Base-by-base conservation (phyloP, 1,139 yeast species). In the Taiozyma sp. region DNA sequence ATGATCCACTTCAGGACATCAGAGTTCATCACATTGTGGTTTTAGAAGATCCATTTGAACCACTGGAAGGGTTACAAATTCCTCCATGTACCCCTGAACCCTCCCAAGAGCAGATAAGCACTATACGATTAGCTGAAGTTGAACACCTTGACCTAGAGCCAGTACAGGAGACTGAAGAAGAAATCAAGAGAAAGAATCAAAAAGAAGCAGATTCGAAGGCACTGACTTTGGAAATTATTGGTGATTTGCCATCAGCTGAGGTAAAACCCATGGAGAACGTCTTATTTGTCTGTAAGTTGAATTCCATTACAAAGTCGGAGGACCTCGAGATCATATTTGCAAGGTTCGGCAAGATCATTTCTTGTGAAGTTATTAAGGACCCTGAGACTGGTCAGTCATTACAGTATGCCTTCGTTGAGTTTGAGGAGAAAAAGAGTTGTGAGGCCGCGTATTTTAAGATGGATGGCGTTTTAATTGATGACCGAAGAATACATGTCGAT, bases 371-470 rank as follows among this genome's bases (percentile, higher is more conserved):
- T 12, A 69, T 80, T 10, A 65, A 70, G 36, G 84, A 82, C 52
- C 66, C 65, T 34, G 69, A 64, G 4, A 73, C 81, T 0, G 78
- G 79, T 1, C 76, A 74, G 32, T 78, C 84, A 2, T 60, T 81
- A 44, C 75, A 80, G 53, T 84, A 83, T 57, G 91, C 84, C 2
- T 84, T 84, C 55, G 78, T 84, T 28, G 87, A 84, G 59, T 83
- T 69, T 61, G 75, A 70, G 28, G 63, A 67, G 2, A 70, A 71
- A 54, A 67, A 68, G 39, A 74, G 75, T 43, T 84, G 87, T 47
- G 90, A 84, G 57, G 57, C 64, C 28, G 90, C 90, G 0, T 84
- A 81, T 61, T 67, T 71, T 49, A 80, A 78, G 59, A 79, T 84
- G 79, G 79, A 80, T 44, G 78, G 77, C 13, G 85, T 80, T 9